Conservation (phyloP, 2,329 filamentous ascomycete species). For the Ophiostoma himal-ulmi region DNA sequence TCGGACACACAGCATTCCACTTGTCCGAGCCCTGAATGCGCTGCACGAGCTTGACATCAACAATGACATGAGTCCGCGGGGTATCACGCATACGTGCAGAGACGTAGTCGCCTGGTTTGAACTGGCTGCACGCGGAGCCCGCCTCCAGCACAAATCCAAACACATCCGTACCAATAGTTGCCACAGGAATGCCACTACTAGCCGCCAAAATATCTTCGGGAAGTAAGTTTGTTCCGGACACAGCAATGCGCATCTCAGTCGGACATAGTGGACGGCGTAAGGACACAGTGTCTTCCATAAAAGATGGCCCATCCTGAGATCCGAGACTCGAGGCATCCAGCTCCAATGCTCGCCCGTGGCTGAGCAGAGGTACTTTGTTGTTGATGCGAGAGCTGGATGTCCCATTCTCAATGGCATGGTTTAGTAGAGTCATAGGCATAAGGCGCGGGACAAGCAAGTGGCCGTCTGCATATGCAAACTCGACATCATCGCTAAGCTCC, state of each 20-base stretch:
- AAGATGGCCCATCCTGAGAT: constrained; percentile 24
- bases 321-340: constrained; percentile 24
- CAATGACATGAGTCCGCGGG: constrained; percentile 33
- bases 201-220: constrained; percentile 36
- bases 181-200: constrained; percentile 1
- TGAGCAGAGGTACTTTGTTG: background rate
- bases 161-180: constrained; percentile 34
- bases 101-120: constrained; percentile 39
- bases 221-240: constrained; percentile 35
- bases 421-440: constrained; percentile 37
- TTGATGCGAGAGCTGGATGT: background rate
- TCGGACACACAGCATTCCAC: constrained; percentile 31
- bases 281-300: constrained; percentile 23
- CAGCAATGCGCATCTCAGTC: constrained; percentile 39
- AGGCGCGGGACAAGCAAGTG: constrained; percentile 39
- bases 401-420: constrained; percentile 39
- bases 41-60: constrained; percentile 36
- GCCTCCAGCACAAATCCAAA: constrained; percentile 35
- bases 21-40: constrained; percentile 25
- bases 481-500: constrained; percentile 27
- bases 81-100: constrained; percentile 37
- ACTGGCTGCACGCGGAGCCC: constrained; percentile 34
- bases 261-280: constrained; percentile 26
- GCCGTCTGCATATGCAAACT: constrained; percentile 33
- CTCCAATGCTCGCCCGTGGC: constrained; percentile 19